Percentiles rank a stretch among this genome's conserved stretches.
Conservation (phyloP, 1,139 yeast genomes). For the Hansenula lynferdii region DNA sequence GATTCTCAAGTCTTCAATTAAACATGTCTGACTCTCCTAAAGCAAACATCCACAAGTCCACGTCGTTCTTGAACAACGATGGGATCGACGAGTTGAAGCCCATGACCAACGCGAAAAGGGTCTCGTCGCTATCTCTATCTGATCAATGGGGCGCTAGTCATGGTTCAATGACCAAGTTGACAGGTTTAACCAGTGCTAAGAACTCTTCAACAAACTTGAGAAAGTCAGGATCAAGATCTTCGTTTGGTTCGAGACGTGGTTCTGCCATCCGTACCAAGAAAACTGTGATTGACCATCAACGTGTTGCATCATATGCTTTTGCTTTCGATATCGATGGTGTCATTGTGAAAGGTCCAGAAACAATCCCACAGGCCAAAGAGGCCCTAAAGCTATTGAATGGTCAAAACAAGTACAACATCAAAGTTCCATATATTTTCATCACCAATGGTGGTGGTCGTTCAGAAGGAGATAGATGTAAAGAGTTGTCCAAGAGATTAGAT, state of each 20-base stretch:
- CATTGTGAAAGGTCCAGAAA: conserved; percentile 71
- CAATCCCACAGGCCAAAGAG: conserved; percentile 70
- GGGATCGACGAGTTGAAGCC: conserved; percentile 67
- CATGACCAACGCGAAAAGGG: conserved; percentile 53
- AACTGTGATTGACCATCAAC: conserved; percentile 53
- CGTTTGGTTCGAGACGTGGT: conserved; percentile 39
- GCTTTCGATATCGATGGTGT: conserved; percentile 89
- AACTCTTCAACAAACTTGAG: conserved; percentile 3
- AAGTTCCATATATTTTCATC: conserved; percentile 81
- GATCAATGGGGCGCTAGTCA: conserved; percentile 70
- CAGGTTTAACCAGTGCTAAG: conserved; percentile 11
- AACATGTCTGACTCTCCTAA: not conserved
- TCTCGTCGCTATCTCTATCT: conserved; percentile 65
- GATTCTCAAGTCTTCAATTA: too few relatives aligned
- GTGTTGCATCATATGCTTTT: conserved; percentile 80
- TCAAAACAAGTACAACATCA: conserved; percentile 69
- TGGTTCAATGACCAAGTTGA: conserved; percentile 36
- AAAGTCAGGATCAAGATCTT: conserved; percentile 5
- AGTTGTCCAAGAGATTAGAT: conserved; percentile 56
- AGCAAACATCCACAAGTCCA: not conserved
- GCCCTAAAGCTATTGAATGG: conserved; percentile 72
- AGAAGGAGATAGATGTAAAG: conserved; percentile 65
- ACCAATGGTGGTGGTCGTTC: conserved; percentile 90
- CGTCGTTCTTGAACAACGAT: conserved; percentile 62
- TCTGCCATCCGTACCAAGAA: conserved; percentile 43